A percentile compares a stretch with the other conserved stretches of the same genome.
These are phyloP conservation scores for Ustilago shanxiensis DNA, from an alignment of 1,284 basidiomycete genomes.

Conservation along the genomic window DNA sequence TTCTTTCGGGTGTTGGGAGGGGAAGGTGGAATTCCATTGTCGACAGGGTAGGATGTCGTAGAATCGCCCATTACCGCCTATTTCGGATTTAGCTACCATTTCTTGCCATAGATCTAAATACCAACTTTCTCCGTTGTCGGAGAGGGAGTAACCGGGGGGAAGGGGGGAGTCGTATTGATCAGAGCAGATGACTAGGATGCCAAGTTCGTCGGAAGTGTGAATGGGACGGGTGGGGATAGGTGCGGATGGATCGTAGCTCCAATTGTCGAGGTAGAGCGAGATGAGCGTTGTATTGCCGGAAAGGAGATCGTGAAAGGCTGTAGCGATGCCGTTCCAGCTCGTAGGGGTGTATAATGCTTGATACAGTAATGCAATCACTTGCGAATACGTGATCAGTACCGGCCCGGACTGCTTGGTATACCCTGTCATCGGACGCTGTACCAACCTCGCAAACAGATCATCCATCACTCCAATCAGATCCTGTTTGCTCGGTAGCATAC, in stretches of 20 bases:
- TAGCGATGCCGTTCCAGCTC: slow-evolving; percentile 26
- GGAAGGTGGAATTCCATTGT: slow-evolving; percentile 35
- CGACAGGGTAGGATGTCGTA: slow-evolving; percentile 48
- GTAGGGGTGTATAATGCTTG: slow-evolving; percentile 26
- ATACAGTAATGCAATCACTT: slow-evolving; percentile 39
- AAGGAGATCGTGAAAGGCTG: slow-evolving; percentile 24
- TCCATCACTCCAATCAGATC: slow-evolving; percentile 22
- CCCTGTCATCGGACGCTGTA: slow-evolving; percentile 28
- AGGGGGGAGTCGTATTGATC: slow-evolving; percentile 40
- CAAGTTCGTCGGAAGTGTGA: slow-evolving; percentile 34
- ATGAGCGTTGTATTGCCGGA: slow-evolving; percentile 31
- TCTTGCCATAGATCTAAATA: slow-evolving; percentile 33
- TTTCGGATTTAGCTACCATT: slow-evolving; percentile 36
- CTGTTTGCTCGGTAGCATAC: neutral
- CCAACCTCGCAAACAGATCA: slow-evolving; percentile 21
- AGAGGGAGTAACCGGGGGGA: slow-evolving; percentile 10
- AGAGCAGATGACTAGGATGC: slow-evolving; percentile 41
- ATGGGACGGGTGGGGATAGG: neutral
- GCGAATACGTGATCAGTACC: slow-evolving; percentile 37
- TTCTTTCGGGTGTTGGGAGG: slow-evolving; percentile 22
- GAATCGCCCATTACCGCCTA: slow-evolving; percentile 45
- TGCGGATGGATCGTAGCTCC: slow-evolving; percentile 36
- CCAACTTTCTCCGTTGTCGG: slow-evolving; percentile 29
- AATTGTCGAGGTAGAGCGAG: slow-evolving; percentile 26
- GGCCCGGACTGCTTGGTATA: slow-evolving; percentile 26